Conservation (phyloP, 768 basidiomycete species). For the Glaciozyma martinii region DNA sequence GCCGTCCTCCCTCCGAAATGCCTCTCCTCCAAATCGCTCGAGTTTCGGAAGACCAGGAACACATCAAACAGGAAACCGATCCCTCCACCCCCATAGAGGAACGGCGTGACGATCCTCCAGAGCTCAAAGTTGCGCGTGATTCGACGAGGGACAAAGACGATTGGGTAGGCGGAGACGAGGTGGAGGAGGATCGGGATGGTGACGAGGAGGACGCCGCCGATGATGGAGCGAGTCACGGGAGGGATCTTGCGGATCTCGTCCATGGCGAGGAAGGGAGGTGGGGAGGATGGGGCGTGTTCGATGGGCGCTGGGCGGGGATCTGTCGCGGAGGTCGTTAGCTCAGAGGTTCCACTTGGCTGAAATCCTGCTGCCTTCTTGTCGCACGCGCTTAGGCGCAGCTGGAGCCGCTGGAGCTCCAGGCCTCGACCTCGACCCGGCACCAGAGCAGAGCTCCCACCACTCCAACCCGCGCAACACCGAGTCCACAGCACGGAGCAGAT, state of each 20-base stretch:
- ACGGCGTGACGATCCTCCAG: constrained; percentile 47
- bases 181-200: constrained; percentile 53
- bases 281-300: no score
- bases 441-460: no score
- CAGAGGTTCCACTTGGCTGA: no score
- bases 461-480: no score
- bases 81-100: constrained; percentile 62
- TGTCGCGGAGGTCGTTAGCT: no score
- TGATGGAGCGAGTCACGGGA: not conserved
- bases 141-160: constrained; percentile 48
- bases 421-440: no score
- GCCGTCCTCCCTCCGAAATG: constrained; percentile 56
- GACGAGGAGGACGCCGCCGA: constrained; percentile 39
- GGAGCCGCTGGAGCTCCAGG: no score
- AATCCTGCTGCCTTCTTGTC: no score
- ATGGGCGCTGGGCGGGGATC: no score
- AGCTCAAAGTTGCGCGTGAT: constrained; percentile 50
- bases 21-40: constrained; percentile 55
- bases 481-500: no score
- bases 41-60: constrained; percentile 61
- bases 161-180: constrained; percentile 48
- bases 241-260: not conserved
- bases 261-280: not conserved
- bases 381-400: no score
- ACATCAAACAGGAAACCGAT: constrained; percentile 58